Evolutionary conservation across 768 basidiomycete genomes (phyloP), one percentile per base, ranked within the genome.

Genomic region (Suillus subalutaceus): DNA sequence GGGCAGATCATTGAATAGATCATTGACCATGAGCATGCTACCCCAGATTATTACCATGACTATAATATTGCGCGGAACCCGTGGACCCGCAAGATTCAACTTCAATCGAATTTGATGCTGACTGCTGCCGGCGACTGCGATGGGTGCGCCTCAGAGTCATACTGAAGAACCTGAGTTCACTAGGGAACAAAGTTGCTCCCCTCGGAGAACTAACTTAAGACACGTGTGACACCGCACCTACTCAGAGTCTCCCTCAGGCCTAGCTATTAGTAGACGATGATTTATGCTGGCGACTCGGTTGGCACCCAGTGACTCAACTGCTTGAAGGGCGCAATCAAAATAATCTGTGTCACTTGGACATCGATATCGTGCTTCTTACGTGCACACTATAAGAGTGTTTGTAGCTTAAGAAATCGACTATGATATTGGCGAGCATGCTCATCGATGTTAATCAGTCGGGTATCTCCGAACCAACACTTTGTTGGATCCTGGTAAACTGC

Each of bases 391-490:
- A 35, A 56, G 55, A n/a, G 35, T 37, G 6, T 32, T 32, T 10
- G 52, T 32, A 32, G 52, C 9, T 16, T 6, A 13, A 56, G 35
- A 56, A 56, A 56, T 37, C 32, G 20, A 56, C 12, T 5, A 55
- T 32, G 16, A 55, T 32, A 30, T 52, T 9, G 26, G 26, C 52
- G 26, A 41, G 23, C 52, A 9, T 55, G 53, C 32, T 20, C 30
- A 32, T 56, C 55, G 55, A 56, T 20, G 30, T 55, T 55, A 20
- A 56, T 56, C 48, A 52, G 26, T 65, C 73, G 73, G 71, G 15
- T 72, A 75, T 74, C 74, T 74, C 72, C 73, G 73, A 65, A 46
- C 18, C 38, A 37, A 32, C 53, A 32, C 32, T 3, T 55, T 56
- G 55, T 56, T 35, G 55, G 55, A 35, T 35, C 32, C 55, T 56